phyloP scores from a whole-genome alignment of 352 stramenopile species.

The Phytopythium litorale region DNA sequence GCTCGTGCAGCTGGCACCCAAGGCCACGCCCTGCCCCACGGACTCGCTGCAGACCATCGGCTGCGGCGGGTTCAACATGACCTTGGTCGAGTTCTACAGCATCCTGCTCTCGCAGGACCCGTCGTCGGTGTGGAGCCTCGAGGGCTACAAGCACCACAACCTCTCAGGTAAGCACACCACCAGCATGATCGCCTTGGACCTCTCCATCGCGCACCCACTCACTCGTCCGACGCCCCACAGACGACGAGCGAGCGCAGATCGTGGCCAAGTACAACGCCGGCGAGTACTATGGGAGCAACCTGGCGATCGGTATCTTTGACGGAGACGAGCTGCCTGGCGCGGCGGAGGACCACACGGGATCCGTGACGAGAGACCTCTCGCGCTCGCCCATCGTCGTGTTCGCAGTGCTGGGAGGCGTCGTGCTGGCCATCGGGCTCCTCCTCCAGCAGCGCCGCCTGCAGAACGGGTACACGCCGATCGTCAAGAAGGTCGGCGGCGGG shows the following conservation, averaged over 20 bases:
- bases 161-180: slow-evolving; percentile 27
- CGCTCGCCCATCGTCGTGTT: slow-evolving; percentile 35
- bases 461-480: slow-evolving; percentile 60
- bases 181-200: not conserved
- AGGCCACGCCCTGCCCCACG: slow-evolving; percentile 39
- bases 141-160: slow-evolving; percentile 55
- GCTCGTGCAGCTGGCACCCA: slow-evolving; percentile 53
- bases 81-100: slow-evolving; percentile 58
- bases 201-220: not conserved
- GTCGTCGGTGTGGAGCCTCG: slow-evolving; percentile 28
- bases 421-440: slow-evolving; percentile 45
- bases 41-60: slow-evolving; percentile 14
- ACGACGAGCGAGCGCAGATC: slow-evolving; percentile 47
- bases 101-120: slow-evolving; percentile 44
- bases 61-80: slow-evolving; percentile 59
- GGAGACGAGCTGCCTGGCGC: slow-evolving; percentile 30
- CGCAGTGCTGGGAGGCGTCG: slow-evolving; percentile 34
- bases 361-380: slow-evolving; percentile 17
- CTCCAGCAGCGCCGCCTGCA: slow-evolving; percentile 50
- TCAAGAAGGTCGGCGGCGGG: slow-evolving; percentile 22
- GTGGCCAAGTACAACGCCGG: slow-evolving; percentile 47
- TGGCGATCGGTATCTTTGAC: slow-evolving; percentile 63
- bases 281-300: slow-evolving; percentile 57
- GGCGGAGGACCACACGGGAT: slow-evolving; percentile 24
- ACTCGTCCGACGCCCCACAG: slow-evolving; percentile 12